These are phyloP conservation scores for Xylaria sp. DNA, from an alignment of 2,329 filamentous ascomycete genomes.

Conservation along the genomic window DNA sequence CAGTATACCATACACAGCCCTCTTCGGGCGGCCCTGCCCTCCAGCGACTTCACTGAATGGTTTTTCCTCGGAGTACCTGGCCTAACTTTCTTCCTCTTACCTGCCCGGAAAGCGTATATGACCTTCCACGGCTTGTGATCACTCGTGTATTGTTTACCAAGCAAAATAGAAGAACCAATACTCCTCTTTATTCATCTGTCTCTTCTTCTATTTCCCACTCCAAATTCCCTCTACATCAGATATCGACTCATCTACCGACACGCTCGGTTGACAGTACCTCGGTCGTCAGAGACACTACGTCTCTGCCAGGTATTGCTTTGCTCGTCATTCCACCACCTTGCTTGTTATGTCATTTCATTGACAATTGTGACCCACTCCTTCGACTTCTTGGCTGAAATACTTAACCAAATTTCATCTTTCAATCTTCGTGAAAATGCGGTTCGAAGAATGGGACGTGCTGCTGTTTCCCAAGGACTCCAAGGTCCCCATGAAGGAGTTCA, in stretches of 20 bases:
- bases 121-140: neutral
- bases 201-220: neutral
- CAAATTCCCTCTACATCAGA: constrained; percentile 30
- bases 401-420: constrained; percentile 38
- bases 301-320: constrained; percentile 38
- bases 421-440: constrained; percentile 72
- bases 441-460: constrained; percentile 86
- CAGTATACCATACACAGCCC: neutral
- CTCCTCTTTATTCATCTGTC: constrained; percentile 16
- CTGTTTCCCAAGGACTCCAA: constrained; percentile 76
- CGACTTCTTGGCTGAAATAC: constrained; percentile 40
- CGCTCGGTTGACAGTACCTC: constrained; percentile 41
- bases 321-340: constrained; percentile 38
- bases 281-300: constrained; percentile 27
- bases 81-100: constrained; percentile 4
- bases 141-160: neutral
- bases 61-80: neutral
- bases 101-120: neutral
- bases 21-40: neutral
- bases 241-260: constrained; percentile 37
- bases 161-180: constrained; percentile 7
- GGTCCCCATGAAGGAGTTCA: constrained; percentile 83
- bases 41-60: neutral
- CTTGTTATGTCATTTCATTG: constrained; percentile 44
- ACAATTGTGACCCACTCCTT: constrained; percentile 34